Evolutionary conservation across 2,329 filamentous ascomycete genomes (phyloP), one percentile per base, ranked within the genome.

Genomic region (Phoma sp.): DNA sequence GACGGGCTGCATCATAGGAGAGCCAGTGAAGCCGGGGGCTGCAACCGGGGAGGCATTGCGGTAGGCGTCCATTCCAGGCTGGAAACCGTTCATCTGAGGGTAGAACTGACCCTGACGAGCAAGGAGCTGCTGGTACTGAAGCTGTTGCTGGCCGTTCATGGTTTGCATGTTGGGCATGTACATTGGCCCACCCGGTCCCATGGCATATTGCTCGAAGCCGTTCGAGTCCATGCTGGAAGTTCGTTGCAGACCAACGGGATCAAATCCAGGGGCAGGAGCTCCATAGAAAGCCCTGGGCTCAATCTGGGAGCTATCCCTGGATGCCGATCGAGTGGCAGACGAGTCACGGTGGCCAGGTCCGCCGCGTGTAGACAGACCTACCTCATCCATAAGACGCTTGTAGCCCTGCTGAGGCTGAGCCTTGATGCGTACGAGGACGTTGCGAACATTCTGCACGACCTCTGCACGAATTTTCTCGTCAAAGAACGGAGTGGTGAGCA

Each of bases 301-400:
- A 25, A 63, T 60, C 51, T 70, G 61, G n/a, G 66, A 64, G 55
- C 72, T 74, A 36, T 73, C 72, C 55, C 73, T 74, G n/a, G 71
- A 74, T 24, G 70, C 73, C 21, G 73, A 71, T 12, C 74, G 69
- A 13, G 74, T 72, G n/a, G 67, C 60, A 8, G 72, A 74, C 45
- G 71, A 69, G 21, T 76, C 73, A 21, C 74, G 71, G 49, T 73
- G 68, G 24, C 67, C 69, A 35, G 77, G 74, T 46, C 78, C 77
- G 47, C 74, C 75, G 37, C 81, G 78, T 17, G 80, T 81, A 1
- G 94, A 96, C 33, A 99, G 80, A 57, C 94, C 93, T 65, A 99
- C 95, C 74, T 99, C 95, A 69, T 99, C 95, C 95, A 99, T 99
- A 57, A 99, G 80, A 48, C 95, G 89, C 83, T 98, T 99, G 81